A percentile compares a stretch with the other conserved stretches of the same genome.
phyloP scores from a whole-genome alignment of 2,329 filamentous ascomycete genomes.

The Aspergillus amoenus region DNA sequence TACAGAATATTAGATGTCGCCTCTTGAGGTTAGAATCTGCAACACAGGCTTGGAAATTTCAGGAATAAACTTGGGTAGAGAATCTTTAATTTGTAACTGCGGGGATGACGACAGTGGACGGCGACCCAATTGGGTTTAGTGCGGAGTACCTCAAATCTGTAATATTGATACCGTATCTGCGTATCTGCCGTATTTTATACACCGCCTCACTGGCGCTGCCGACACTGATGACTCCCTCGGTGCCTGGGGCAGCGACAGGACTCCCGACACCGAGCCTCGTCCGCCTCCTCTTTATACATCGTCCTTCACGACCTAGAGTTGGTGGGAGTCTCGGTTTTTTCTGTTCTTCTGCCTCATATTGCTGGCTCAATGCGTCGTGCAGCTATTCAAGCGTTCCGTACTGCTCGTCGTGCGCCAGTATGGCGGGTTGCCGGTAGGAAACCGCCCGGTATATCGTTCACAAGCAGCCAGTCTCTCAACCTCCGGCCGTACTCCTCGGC shows the following conservation, averaged over 20 bases:
- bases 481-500: constrained; percentile 35
- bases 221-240: neutral
- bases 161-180: neutral
- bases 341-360: neutral
- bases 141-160: constrained; percentile 6
- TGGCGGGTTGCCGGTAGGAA: constrained; percentile 43
- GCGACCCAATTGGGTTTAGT: constrained; percentile 25
- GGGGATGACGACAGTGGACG: constrained; percentile 33
- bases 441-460: constrained; percentile 36
- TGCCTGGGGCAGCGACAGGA: constrained; percentile 6
- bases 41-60: neutral
- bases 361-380: constrained; percentile 48
- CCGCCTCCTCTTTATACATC: constrained; percentile 4
- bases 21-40: neutral
- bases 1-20: neutral
- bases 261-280: neutral
- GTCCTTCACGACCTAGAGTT: constrained; percentile 5
- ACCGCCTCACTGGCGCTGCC: constrained; percentile 8
- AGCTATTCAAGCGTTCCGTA: constrained; percentile 47
- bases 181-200: neutral
- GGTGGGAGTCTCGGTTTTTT: constrained; percentile 10
- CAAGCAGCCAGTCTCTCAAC: constrained; percentile 37
- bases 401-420: constrained; percentile 46
- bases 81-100: constrained; percentile 17
- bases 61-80: neutral